Base-by-base conservation (phyloP, 2,329 filamentous ascomycete genomes). In the Aureobasidium namibiae region DNA sequence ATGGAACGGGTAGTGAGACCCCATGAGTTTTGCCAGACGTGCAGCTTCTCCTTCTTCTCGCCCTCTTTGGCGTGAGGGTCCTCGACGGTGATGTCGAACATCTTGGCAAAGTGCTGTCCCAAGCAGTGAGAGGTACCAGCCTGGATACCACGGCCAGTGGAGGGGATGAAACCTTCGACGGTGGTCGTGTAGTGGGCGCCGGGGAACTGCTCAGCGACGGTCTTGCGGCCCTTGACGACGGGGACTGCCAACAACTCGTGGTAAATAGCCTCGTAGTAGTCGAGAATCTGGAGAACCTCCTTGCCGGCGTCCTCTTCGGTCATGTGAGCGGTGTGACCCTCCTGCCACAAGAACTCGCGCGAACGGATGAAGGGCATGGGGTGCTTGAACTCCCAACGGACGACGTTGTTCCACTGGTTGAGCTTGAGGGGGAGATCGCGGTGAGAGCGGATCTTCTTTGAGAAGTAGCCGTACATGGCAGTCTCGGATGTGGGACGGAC, bases 1-100 rank as follows among this genome's bases (percentile, higher is more conserved):
- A 99, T 95, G 60, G 92, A 90, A 72, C 94, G 90, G 58, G 94
- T 99, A 1, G 92, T 97, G 62, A 99, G 83, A 75, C 94, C 94
- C 94, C 94, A 99, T 14, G 91, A 96, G 80, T 99, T 99, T 74
- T 99, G 94, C 92, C 92, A 97, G 60, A 97, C 92, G 70, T 92
- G 79, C 60, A 96, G 78, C 69, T 90, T 86, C 66, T 86, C 82
- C 65, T 89, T 88, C 76, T 89, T 88, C 73, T 94, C 84, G 50
- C 82, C 85, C 29, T 72, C 73, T 48, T 81, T 78, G 69, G 86
- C 85, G 61, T 80, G 79, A 24, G 94, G 94, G 70, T 99, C 92
- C 74, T 99, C 92, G 31, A 99, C 90, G 0, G 88, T 95, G 73
- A 99, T 97, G 74, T 94, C 88, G 73, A 97, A 99, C 92, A 99